Evolutionary conservation across 805 yeast genomes (phyloP).

Genomic region (Komagataella ulmi): DNA sequence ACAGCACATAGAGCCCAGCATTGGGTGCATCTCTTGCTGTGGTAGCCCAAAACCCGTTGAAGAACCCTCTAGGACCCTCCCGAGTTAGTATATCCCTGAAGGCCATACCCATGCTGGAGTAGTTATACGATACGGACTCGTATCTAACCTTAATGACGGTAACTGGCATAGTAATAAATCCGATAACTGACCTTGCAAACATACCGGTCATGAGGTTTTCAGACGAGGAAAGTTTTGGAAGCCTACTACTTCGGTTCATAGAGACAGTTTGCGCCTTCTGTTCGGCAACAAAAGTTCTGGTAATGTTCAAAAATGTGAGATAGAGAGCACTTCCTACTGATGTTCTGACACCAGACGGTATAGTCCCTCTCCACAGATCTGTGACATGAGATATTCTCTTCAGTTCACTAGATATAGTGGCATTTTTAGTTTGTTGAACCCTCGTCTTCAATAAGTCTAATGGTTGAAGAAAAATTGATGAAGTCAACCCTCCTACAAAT

Average conservation of each 20-base stretch:
- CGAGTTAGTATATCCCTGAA: slow-evolving; percentile 34
- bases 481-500: slow-evolving; percentile 69
- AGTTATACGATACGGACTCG: slow-evolving; percentile 69
- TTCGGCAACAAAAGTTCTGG: slow-evolving; percentile 38
- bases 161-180: slow-evolving; percentile 86
- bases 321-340: slow-evolving; percentile 86
- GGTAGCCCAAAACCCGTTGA: slow-evolving; percentile 81
- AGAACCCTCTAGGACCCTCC: slow-evolving; percentile 58
- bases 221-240: slow-evolving; percentile 60
- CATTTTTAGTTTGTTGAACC: slow-evolving; percentile 44
- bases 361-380: slow-evolving; percentile 85
- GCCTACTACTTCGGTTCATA: slow-evolving; percentile 20
- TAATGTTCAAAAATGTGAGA: slow-evolving; percentile 53
- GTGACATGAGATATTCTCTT: slow-evolving; percentile 26
- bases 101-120: slow-evolving; percentile 53
- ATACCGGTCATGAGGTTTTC: slow-evolving; percentile 74
- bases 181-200: slow-evolving; percentile 66
- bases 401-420: slow-evolving; percentile 18
- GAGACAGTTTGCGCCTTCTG: slow-evolving; percentile 5
- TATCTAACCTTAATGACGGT: slow-evolving; percentile 82
- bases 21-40: slow-evolving; percentile 88
- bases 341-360: slow-evolving; percentile 83
- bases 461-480: slow-evolving; percentile 77
- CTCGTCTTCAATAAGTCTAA: slow-evolving; percentile 82
- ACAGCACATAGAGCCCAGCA: slow-evolving; percentile 82